Evolutionary conservation across 2,329 filamentous ascomycete species (phyloP).

Genomic region (Fusarium chlamydosporum): DNA sequence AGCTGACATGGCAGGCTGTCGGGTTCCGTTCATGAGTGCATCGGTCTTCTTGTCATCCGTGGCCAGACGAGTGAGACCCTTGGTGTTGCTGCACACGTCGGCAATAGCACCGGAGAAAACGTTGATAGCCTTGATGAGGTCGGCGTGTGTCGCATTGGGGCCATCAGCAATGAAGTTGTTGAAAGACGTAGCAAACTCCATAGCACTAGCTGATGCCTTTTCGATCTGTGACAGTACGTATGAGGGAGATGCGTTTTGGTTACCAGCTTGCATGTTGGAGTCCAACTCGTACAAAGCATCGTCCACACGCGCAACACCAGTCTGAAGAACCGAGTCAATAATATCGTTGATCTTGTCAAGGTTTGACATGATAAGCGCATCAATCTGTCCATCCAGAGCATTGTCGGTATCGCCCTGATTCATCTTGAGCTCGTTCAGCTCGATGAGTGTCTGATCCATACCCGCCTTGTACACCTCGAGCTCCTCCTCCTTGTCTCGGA

Average conservation of each 20-base stretch:
- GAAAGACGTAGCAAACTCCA: constrained; percentile 97
- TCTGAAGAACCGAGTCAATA: constrained; percentile 95
- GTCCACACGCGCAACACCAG: constrained; percentile 92
- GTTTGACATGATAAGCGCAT: constrained; percentile 87
- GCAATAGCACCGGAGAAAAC: constrained; percentile 91
- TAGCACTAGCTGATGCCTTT: constrained; percentile 93
- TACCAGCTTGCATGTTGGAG: constrained; percentile 97
- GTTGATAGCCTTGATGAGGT: constrained; percentile 93
- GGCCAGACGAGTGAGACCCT: constrained; percentile 91
- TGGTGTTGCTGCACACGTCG: constrained; percentile 95
- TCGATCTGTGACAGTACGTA: constrained; percentile 98
- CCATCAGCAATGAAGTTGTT: constrained; percentile 99
- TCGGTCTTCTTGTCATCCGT: constrained; percentile 97
- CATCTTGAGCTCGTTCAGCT: constrained; percentile 88
- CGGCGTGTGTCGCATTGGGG: constrained; percentile 87
- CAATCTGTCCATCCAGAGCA: constrained; percentile 90
- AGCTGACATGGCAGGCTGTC: constrained; percentile 86
- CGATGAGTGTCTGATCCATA: constrained; percentile 95
- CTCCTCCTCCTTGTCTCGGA: constrained; percentile 97
- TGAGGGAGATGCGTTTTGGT: constrained; percentile 95
- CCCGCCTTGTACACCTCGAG: constrained; percentile 98
- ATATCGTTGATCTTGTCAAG: constrained; percentile 96
- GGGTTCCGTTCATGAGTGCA: constrained; percentile 83
- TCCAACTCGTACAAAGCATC: constrained; percentile 97
- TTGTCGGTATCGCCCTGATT: constrained; percentile 82